Conservation (phyloP, 495 filamentous ascomycete species). For the Hyaloscypha variabilis region DNA sequence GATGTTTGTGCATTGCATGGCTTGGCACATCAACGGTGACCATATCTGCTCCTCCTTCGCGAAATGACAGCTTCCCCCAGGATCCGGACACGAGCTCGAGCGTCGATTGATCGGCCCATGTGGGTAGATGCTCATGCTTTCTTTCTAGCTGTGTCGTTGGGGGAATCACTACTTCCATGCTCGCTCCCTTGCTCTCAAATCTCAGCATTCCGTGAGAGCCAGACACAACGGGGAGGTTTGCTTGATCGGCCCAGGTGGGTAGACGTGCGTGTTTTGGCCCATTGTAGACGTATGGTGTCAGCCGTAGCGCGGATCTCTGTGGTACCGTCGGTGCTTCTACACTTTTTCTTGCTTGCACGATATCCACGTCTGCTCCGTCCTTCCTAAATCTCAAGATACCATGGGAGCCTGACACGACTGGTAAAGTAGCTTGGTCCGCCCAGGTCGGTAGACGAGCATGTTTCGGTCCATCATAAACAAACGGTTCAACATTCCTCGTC, state of each 20-base stretch:
- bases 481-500: not conserved
- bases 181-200: not conserved
- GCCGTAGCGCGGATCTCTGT: not conserved
- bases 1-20: not conserved
- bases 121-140: not conserved
- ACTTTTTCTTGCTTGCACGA: not conserved
- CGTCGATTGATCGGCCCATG: constrained; percentile 4
- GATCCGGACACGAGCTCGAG: not conserved
- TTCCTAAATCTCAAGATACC: not conserved
- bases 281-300: not conserved
- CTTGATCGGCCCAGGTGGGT: constrained; percentile 3
- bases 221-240: not conserved
- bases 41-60: not conserved
- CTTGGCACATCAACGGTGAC: not conserved
- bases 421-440: not conserved
- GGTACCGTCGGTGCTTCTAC: not conserved
- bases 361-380: not conserved
- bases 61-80: not conserved
- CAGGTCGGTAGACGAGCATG: not conserved
- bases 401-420: not conserved
- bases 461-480: not conserved
- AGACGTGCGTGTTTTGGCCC: not conserved
- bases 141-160: not conserved
- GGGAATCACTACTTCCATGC: not conserved
- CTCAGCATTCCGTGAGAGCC: not conserved